These are phyloP conservation scores for Poa pratensis DNA, from an alignment of 176 grass and related monocot species.

Conservation along the genomic window DNA sequence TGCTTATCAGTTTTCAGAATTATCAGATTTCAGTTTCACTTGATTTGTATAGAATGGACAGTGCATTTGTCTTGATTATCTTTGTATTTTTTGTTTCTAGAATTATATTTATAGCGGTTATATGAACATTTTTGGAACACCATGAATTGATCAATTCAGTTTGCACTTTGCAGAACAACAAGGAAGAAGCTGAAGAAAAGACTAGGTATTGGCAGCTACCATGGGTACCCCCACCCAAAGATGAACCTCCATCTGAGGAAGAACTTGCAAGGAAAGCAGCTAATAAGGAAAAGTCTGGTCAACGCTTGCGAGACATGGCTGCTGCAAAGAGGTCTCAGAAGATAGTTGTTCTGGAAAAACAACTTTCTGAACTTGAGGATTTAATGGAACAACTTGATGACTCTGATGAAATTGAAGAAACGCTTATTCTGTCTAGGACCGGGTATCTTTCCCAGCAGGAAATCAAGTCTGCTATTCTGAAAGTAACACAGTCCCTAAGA, in stretches of 20 bases:
- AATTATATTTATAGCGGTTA: constrained; percentile 25
- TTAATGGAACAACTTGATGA: constrained; percentile 79
- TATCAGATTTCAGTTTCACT: constrained; percentile 7
- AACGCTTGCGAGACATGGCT: constrained; percentile 91
- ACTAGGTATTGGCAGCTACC: constrained; percentile 96
- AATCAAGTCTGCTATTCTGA: constrained; percentile 70
- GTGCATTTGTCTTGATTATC: constrained; percentile 7
- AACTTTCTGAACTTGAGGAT: constrained; percentile 70
- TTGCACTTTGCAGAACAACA: constrained; percentile 90
- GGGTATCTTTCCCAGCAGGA: constrained; percentile 86
- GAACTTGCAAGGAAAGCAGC: constrained; percentile 95
- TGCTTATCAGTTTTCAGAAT: constrained; percentile 30
- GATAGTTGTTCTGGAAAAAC: constrained; percentile 73
- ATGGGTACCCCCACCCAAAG: constrained; percentile 88
- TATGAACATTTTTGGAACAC: constrained; percentile 33
- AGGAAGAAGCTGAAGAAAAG: constrained; percentile 90
- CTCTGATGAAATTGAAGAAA: constrained; percentile 65
- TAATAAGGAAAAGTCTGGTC: constrained; percentile 90
- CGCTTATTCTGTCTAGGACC: constrained; percentile 61
- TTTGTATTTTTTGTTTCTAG: constrained; percentile 14
- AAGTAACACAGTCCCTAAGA: constrained; percentile 74
- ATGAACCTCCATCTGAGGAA: constrained; percentile 90
- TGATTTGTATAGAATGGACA: constrained; percentile 29
- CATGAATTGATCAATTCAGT: constrained; percentile 43
- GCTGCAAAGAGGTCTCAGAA: constrained; percentile 81